Evolutionary conservation across 2,329 filamentous ascomycete genomes (phyloP).

Genomic region (Chaetomium strumarium): DNA sequence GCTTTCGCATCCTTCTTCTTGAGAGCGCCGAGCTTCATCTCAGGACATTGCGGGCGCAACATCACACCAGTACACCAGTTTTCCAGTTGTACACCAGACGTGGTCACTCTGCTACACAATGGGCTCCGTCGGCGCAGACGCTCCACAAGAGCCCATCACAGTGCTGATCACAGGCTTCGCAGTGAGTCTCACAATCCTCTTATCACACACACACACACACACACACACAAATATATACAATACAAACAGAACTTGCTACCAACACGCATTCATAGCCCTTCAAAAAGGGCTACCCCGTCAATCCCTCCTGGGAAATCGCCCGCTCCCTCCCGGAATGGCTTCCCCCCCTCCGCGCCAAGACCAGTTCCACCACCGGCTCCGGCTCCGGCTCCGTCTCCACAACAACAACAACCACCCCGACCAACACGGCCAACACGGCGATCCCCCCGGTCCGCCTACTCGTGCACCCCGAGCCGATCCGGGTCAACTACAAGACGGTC

Average conservation of each 20-base stretch:
- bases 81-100: not conserved
- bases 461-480: conserved; percentile 60
- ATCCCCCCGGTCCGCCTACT: conserved; percentile 54
- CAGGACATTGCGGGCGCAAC: not conserved
- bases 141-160: conserved; percentile 9
- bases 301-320: conserved; percentile 78
- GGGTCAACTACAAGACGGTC: conserved; percentile 65
- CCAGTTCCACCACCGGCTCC: conserved; percentile 27
- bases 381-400: not conserved
- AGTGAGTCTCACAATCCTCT: conserved; percentile 36
- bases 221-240: not conserved
- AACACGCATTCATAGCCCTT: conserved; percentile 55
- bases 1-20: not conserved
- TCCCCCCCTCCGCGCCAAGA: conserved; percentile 43
- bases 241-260: conserved; percentile 2
- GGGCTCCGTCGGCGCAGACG: conserved; percentile 12
- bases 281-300: conserved; percentile 61
- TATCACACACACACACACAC: not conserved
- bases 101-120: conserved; percentile 3
- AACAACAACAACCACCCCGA: conserved; percentile 27
- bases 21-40: not conserved
- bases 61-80: too few species aligned
- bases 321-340: conserved; percentile 60
- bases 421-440: too few species aligned
- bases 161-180: conserved; percentile 42